These are phyloP conservation scores for Themeda triandra DNA, from an alignment of 176 grass and related monocot species.

Conservation along the genomic window DNA sequence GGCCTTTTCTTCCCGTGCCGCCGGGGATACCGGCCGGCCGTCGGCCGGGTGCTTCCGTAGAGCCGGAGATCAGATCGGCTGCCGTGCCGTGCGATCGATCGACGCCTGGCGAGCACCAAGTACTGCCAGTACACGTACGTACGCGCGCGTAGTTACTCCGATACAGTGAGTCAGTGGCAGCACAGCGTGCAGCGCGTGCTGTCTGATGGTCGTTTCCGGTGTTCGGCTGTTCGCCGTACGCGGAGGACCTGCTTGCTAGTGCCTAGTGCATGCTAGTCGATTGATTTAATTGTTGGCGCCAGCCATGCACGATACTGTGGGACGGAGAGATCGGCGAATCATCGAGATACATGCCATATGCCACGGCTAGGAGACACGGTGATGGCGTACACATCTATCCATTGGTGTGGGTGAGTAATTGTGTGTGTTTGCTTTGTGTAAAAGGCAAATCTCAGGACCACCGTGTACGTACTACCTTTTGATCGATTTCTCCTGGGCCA, in stretches of 20 bases:
- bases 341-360: not conserved
- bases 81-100: not conserved
- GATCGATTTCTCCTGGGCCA: not conserved
- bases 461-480: not conserved
- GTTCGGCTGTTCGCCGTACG: not conserved
- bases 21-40: not conserved
- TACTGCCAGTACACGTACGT: not conserved
- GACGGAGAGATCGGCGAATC: not conserved
- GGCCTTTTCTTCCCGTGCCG: not conserved
- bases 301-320: not conserved
- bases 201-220: not conserved
- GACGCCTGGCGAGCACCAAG: not conserved
- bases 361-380: not conserved
- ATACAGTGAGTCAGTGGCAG: not conserved
- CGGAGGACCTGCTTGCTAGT: not conserved
- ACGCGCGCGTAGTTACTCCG: not conserved
- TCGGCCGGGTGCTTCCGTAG: conserved; percentile 14
- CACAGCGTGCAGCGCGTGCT: not conserved
- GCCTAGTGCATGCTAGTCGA: not conserved
- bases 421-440: conserved; percentile 35
- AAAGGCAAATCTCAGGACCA: conserved; percentile 38
- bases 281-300: not conserved
- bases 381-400: not conserved
- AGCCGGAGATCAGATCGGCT: not conserved
- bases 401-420: not conserved